Evolutionary conservation across 345 rosid species (phyloP).

Genomic region (Salix udensis): DNA sequence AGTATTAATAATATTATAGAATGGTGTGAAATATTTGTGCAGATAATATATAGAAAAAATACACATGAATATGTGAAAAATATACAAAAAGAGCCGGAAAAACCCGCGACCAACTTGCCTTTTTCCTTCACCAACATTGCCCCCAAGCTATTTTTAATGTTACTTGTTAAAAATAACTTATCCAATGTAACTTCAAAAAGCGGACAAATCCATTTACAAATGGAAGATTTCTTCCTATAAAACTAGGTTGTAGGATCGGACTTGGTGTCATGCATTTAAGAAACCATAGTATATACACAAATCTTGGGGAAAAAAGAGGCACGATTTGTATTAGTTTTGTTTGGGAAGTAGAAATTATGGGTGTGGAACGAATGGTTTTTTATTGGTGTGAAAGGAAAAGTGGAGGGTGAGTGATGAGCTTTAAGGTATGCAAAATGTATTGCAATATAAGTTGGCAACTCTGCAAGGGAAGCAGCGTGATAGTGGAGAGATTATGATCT

Average conservation of each 20-base stretch:
- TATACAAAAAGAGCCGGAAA: too few relatives aligned
- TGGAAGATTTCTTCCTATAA: too few relatives aligned
- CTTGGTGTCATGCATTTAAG: neutral
- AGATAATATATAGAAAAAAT: too few relatives aligned
- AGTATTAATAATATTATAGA: too few relatives aligned
- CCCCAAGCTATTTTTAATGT: neutral
- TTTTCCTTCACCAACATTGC: too few relatives aligned
- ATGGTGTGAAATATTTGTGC: too few relatives aligned
- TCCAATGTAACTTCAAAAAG: neutral
- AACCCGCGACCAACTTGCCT: neutral
- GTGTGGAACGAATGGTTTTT: neutral
- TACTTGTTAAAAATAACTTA: neutral
- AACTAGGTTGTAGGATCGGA: neutral
- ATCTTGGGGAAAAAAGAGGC: too few relatives aligned
- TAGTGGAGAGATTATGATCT: too few relatives aligned
- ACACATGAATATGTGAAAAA: neutral
- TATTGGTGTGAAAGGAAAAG: too few relatives aligned
- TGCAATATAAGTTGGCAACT: too few relatives aligned
- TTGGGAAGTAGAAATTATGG: neutral
- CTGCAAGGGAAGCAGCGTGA: accelerated
- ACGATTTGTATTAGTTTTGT: too few relatives aligned
- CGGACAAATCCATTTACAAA: neutral
- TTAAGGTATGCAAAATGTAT: neutral
- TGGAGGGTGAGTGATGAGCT: neutral
- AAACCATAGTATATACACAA: too few relatives aligned